Base-by-base conservation (phyloP, 192 early-diverging fungal genomes). In the Gigaspora rosea region DNA sequence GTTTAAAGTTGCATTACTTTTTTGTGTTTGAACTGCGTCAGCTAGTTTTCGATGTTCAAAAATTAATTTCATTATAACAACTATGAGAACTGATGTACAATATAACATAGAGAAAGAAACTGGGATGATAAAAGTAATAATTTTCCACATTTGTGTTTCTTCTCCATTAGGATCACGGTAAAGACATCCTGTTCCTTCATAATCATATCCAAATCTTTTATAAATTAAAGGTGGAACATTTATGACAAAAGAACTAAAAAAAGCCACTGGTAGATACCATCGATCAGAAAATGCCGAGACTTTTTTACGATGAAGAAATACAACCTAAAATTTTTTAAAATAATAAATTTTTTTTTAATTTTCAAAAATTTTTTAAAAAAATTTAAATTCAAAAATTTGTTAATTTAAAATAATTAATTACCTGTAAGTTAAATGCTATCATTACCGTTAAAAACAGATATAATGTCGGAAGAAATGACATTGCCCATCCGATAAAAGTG, bases 361-460 rank as follows among this genome's bases (percentile, higher is more conserved):
- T n/a, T n/a, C n/a, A 41, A 36, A 65, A 64, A 32, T 33, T n/a
- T n/a, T n/a, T n/a, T n/a, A n/a, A 33, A 65, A 65, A 15, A 6
- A 65, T 32, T 41, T 41, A 41, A 4, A 64, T 36, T 65, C n/a
- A 32, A 65, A 22, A 33, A 65, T 8, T 32, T 36, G 0, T 27
- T 8, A 65, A 65, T 9, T 22, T 3, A 32, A 27, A 33, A n/a
- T n/a, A n/a, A n/a, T n/a, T 6, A 32, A 36, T 65, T 65, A 65
- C 49, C 51, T 71, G 69, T 52, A 71, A 54, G 27, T 71, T 71
- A 46, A 71, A 71, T 56, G 69, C 69, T 18, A 71, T 71, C 69
- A 71, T 71, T 12, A 71, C 69, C 6, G 69, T 71, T 27, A 71
- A 5, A 8, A 71, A 71, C 12, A 71, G 35, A 33, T 71, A 71